Conservation (phyloP, 2,329 filamentous ascomycete genomes). For the Talaromyces sp. region DNA sequence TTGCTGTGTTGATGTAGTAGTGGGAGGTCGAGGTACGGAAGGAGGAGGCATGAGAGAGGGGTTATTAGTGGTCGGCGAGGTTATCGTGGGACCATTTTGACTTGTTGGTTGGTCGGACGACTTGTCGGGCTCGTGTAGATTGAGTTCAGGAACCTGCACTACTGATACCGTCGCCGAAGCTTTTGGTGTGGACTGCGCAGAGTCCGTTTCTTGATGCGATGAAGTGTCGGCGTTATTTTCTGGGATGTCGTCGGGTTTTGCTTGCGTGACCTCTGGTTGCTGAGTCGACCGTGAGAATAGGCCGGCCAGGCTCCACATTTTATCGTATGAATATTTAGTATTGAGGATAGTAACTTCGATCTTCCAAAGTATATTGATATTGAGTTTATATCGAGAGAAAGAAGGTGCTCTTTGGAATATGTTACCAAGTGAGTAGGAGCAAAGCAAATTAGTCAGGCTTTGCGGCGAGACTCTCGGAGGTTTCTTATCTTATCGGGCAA, state of each 20-base stretch:
- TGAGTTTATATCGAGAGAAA: background rate
- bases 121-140: constrained; percentile 28
- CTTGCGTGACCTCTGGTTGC: background rate
- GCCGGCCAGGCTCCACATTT: constrained; percentile 23
- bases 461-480: background rate
- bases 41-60: constrained; percentile 36
- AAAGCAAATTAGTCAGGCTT: background rate
- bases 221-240: constrained; percentile 18
- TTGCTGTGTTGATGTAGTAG: constrained; percentile 19
- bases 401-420: background rate
- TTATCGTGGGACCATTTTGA: constrained; percentile 1
- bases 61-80: constrained; percentile 12
- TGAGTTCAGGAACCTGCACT: constrained; percentile 35
- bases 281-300: constrained; percentile 18
- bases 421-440: background rate
- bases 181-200: constrained; percentile 40
- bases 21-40: constrained; percentile 25
- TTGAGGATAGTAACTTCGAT: background rate
- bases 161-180: constrained; percentile 31
- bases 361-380: background rate
- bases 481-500: background rate
- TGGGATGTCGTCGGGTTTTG: background rate
- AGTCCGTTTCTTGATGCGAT: constrained; percentile 15
- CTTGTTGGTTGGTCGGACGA: background rate
- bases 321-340: background rate